A percentile compares a stretch with the other conserved stretches of the same genome.
Conservation (phyloP, 2,329 filamentous ascomycete species). For the Trichoderma breve region DNA sequence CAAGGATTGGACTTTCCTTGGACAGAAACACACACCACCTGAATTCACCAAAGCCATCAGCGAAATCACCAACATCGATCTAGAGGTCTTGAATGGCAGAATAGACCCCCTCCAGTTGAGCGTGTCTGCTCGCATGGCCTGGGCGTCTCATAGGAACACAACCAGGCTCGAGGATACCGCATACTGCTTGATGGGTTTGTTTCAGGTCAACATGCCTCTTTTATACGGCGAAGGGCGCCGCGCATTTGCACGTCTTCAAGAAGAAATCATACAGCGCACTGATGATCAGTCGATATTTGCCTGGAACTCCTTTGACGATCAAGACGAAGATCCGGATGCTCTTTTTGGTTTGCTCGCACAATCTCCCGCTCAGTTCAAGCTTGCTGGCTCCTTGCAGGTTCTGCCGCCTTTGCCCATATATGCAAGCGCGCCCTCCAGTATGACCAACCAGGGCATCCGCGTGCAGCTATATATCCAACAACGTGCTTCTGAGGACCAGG, state of each 20-base stretch:
- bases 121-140: conserved; percentile 22
- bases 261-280: conserved; percentile 20
- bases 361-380: conserved; percentile 19
- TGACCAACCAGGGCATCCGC: conserved; percentile 21
- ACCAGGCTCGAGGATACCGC: conserved; percentile 25
- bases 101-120: conserved; percentile 16
- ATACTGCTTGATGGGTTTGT: conserved; percentile 25
- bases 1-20: conserved; percentile 13
- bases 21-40: conserved; percentile 6
- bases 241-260: conserved; percentile 21
- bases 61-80: conserved; percentile 12
- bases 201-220: conserved; percentile 25
- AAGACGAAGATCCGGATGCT: conserved; percentile 18
- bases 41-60: neutral
- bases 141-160: conserved; percentile 21
- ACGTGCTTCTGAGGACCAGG: neutral
- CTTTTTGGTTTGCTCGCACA: conserved; percentile 20
- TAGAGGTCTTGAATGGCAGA: conserved; percentile 13
- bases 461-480: conserved; percentile 16
- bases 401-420: conserved; percentile 15
- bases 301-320: conserved; percentile 21
- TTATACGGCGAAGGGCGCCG: conserved; percentile 23
- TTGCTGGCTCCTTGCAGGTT: conserved; percentile 10
- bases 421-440: conserved; percentile 15
- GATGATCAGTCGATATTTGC: conserved; percentile 25